A percentile compares a stretch with the other conserved stretches of the same genome.
Conservation (phyloP, 805 yeast genomes). For the Metschnikowia koreensis region DNA sequence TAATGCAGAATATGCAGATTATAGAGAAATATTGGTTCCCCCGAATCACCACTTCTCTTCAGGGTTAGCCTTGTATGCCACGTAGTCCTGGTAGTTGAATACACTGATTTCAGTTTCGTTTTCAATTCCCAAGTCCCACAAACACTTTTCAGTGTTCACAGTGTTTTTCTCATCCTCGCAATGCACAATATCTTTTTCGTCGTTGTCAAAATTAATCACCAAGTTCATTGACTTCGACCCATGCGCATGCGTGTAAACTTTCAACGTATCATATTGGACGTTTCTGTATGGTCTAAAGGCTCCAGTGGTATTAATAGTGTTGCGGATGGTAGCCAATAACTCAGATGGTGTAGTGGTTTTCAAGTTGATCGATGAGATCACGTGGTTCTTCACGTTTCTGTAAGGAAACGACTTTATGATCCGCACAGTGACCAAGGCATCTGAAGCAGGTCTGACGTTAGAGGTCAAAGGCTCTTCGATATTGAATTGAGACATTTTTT, state of each 20-base stretch:
- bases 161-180: conserved; percentile 19
- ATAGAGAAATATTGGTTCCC: background rate
- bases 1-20: background rate
- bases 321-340: conserved; percentile 51
- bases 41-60: conserved; percentile 76
- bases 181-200: conserved; percentile 62
- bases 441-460: conserved; percentile 66
- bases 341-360: conserved; percentile 63
- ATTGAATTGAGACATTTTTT: conserved; percentile 32
- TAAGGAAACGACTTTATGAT: conserved; percentile 89
- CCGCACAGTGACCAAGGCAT: conserved; percentile 79
- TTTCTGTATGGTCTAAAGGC: conserved; percentile 79
- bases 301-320: conserved; percentile 54
- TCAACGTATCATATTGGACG: conserved; percentile 69
- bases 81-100: conserved; percentile 69
- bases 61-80: conserved; percentile 72
- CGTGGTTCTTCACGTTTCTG: conserved; percentile 78
- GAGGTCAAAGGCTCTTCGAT: conserved; percentile 63
- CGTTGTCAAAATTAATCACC: conserved; percentile 83
- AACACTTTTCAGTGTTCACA: conserved; percentile 18
- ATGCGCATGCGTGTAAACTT: conserved; percentile 92
- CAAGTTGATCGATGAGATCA: conserved; percentile 69
- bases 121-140: conserved; percentile 47
- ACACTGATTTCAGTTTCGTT: conserved; percentile 91
- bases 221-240: conserved; percentile 91